phyloP scores from a whole-genome alignment of 331 rosid species.

The Pyracantha coccinea region DNA sequence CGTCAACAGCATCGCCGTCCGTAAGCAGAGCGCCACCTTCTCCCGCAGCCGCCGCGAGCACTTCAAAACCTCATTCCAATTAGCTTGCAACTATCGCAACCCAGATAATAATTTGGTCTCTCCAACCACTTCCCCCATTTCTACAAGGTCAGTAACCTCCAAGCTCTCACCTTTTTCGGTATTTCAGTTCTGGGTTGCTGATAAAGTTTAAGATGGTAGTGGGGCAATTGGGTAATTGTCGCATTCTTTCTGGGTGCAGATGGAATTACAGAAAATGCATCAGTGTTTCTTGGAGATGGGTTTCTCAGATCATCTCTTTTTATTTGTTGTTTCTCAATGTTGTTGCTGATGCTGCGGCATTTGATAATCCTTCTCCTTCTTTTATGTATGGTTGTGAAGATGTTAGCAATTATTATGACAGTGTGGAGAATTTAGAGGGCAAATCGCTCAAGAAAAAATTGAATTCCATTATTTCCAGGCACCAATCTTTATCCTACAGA shows the following conservation, averaged over 20 bases:
- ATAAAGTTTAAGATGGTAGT: not conserved
- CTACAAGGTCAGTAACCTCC: not conserved
- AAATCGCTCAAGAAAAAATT: conserved; percentile 41
- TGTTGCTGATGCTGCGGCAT: conserved; percentile 30
- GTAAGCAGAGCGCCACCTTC: not conserved
- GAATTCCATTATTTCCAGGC: conserved; percentile 40
- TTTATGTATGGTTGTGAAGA: conserved; percentile 45
- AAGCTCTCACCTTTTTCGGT: not conserved
- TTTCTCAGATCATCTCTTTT: conserved; percentile 35
- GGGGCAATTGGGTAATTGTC: not conserved
- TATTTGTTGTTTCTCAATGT: conserved; percentile 49
- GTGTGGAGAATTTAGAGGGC: conserved; percentile 29
- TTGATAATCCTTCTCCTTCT: conserved; percentile 25
- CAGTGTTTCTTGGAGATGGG: conserved; percentile 34
- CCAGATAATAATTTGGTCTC: not conserved
- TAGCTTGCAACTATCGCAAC: not conserved
- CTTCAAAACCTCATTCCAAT: not conserved
- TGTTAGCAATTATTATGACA: conserved; percentile 33
- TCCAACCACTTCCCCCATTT: not conserved
- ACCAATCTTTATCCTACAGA: conserved; percentile 49
- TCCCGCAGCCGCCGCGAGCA: not conserved
- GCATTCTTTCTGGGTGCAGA: conserved; percentile 16
- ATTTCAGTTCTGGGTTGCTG: not conserved
- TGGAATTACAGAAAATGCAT: conserved; percentile 17
- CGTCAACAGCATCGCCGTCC: not conserved